Percentiles rank a stretch among this genome's conserved stretches.
phyloP scores from a whole-genome alignment of 73 alveolate species.

The Blepharisma japonicum region DNA sequence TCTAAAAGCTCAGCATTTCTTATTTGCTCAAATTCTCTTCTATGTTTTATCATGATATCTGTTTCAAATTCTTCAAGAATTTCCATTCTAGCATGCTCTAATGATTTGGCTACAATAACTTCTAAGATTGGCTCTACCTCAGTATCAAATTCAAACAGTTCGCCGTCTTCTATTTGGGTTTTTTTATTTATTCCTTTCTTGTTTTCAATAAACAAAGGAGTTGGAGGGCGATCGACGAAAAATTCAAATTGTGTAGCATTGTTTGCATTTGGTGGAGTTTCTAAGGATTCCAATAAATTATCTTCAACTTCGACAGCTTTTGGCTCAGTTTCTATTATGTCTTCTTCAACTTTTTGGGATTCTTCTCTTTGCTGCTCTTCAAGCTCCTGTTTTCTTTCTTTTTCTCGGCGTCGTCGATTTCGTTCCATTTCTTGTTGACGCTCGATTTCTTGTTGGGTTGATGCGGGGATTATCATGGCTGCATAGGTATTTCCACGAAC shows the following conservation, averaged over 20 bases:
- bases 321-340: conserved; percentile 58
- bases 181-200: conserved; percentile 73
- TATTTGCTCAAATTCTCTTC: conserved; percentile 79
- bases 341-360: conserved; percentile 58
- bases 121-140: conserved; percentile 93
- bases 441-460: conserved; percentile 66
- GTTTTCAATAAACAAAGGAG: conserved; percentile 77
- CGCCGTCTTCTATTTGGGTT: conserved; percentile 92
- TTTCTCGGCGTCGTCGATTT: conserved; percentile 17
- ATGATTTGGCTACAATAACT: conserved; percentile 85
- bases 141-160: conserved; percentile 85
- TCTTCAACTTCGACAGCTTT: conserved; percentile 50
- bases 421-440: conserved; percentile 36
- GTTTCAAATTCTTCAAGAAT: conserved; percentile 94
- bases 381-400: conserved; percentile 31
- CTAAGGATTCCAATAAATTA: conserved; percentile 54
- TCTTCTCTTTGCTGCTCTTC: conserved; percentile 34
- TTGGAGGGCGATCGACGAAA: conserved; percentile 79
- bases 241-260: conserved; percentile 85
- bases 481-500: conserved; percentile 96
- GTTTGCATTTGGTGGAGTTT: conserved; percentile 68
- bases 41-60: conserved; percentile 82
- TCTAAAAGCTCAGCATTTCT: conserved; percentile 84
- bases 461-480: conserved; percentile 76
- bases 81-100: conserved; percentile 94